These are phyloP conservation scores for Plasmodium falciparum DNA, from an alignment of 169 alveolate genomes.

Conservation along the genomic window DNA sequence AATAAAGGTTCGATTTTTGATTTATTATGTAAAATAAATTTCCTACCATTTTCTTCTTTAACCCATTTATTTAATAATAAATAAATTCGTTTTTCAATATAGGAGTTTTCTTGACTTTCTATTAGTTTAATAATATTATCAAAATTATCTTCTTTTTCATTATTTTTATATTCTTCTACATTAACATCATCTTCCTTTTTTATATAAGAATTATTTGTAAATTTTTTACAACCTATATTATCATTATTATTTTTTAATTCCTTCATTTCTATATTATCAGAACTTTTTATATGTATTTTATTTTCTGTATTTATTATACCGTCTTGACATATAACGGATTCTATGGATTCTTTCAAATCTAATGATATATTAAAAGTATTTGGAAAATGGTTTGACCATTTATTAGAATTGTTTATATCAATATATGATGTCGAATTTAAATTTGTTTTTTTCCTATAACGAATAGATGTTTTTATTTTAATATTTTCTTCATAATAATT, in stretches of 20 bases:
- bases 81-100: constrained; percentile 47
- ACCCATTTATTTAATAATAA: constrained; percentile 50
- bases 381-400: background rate
- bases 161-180: background rate
- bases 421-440: background rate
- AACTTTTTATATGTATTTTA: background rate
- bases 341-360: constrained; percentile 11
- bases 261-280: too few relatives aligned
- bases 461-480: constrained; percentile 11
- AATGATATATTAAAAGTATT: constrained; percentile 19
- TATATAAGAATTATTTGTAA: background rate
- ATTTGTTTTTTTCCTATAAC: background rate
- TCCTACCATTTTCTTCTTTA: constrained; percentile 68
- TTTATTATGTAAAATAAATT: constrained; percentile 55
- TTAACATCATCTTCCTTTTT: background rate
- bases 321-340: background rate
- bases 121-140: constrained; percentile 31
- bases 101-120: constrained; percentile 46
- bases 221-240: background rate
- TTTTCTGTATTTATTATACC: background rate
- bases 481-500: constrained; percentile 42
- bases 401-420: background rate
- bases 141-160: background rate
- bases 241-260: background rate
- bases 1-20: constrained; percentile 36